phyloP scores from a whole-genome alignment of 202 grass and related monocot genomes.

The Zizania palustris region DNA sequence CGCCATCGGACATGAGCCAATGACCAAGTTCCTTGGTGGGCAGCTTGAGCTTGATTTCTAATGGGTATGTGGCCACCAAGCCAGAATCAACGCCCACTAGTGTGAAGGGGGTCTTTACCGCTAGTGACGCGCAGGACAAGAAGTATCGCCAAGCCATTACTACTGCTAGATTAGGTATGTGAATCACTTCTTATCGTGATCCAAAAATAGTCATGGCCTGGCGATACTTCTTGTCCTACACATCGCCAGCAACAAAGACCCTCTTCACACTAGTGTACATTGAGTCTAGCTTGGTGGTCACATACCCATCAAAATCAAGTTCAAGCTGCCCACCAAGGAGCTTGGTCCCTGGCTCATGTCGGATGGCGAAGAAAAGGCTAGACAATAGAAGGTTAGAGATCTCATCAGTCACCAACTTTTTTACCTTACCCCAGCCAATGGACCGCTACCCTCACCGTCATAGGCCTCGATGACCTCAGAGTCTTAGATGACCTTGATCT shows the following conservation, averaged over 20 bases:
- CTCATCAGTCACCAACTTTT: constrained; percentile 64
- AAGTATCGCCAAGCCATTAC: constrained; percentile 93
- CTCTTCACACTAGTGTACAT: constrained; percentile 89
- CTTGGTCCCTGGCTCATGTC: constrained; percentile 91
- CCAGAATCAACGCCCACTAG: constrained; percentile 78
- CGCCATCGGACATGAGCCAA: constrained; percentile 87
- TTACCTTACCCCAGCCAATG: constrained; percentile 83
- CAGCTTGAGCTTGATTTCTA: constrained; percentile 81
- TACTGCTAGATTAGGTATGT: constrained; percentile 76
- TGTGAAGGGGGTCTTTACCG: constrained; percentile 86
- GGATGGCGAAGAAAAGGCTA: constrained; percentile 90
- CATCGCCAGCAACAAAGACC: constrained; percentile 83
- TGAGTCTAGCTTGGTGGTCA: constrained; percentile 71
- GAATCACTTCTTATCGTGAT: too few species aligned
- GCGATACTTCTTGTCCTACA: constrained; percentile 95
- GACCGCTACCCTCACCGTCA: constrained; percentile 41
- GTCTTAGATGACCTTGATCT: constrained; percentile 84
- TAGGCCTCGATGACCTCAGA: constrained; percentile 93
- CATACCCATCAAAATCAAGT: constrained; percentile 80
- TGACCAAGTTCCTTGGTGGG: constrained; percentile 88
- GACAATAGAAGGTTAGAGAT: constrained; percentile 65
- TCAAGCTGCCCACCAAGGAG: constrained; percentile 88
- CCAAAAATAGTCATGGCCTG: constrained; percentile 85
- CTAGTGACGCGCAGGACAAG: constrained; percentile 93
- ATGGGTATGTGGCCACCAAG: constrained; percentile 83